Percentiles rank a stretch among this genome's conserved stretches.
Evolutionary conservation across 2,329 filamentous ascomycete genomes (phyloP).

Genomic region (Phialophora verrucosa): DNA sequence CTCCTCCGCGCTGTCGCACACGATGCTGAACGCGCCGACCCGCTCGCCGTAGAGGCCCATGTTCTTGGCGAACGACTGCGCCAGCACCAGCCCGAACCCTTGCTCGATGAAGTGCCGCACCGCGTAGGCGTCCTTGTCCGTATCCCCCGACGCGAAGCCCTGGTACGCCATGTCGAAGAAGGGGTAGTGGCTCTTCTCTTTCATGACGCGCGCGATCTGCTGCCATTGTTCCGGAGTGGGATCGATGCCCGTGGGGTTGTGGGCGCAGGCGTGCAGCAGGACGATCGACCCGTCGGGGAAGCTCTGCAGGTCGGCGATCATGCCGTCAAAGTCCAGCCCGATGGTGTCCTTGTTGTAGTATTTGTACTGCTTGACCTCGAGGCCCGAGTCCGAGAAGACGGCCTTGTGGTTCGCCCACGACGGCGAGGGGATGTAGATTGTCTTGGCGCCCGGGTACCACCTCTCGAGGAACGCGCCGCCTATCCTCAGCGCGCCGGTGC

Average conservation of each 20-base stretch:
- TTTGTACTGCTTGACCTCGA: conserved; percentile 91
- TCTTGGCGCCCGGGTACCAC: conserved; percentile 89
- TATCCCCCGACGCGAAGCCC: conserved; percentile 92
- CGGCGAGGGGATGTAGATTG: conserved; percentile 93
- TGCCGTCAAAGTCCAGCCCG: conserved; percentile 93
- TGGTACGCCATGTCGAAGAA: conserved; percentile 99
- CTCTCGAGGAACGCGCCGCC: conserved; percentile 90
- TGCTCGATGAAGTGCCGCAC: conserved; percentile 91
- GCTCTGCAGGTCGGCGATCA: conserved; percentile 86
- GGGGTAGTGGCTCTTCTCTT: conserved; percentile 83
- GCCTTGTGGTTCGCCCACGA: conserved; percentile 99
- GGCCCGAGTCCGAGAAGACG: conserved; percentile 90
- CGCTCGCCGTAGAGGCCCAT: conserved; percentile 99
- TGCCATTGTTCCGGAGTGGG: conserved; percentile 91
- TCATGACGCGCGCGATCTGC: conserved; percentile 84
- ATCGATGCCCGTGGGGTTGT: conserved; percentile 97
- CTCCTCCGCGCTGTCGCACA: conserved; percentile 83
- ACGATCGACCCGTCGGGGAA: conserved; percentile 87
- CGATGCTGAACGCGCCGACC: conserved; percentile 93
- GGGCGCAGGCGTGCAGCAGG: conserved; percentile 93
- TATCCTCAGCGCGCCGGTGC: conserved; percentile 93
- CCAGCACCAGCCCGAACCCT: conserved; percentile 85
- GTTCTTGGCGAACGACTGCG: conserved; percentile 98
- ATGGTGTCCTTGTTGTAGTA: conserved; percentile 99
- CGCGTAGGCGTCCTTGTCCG: conserved; percentile 89